Percentiles rank a stretch among this genome's conserved stretches.
Conservation (phyloP, 2,329 filamentous ascomycete genomes). For the Exophiala lecanii-corni region DNA sequence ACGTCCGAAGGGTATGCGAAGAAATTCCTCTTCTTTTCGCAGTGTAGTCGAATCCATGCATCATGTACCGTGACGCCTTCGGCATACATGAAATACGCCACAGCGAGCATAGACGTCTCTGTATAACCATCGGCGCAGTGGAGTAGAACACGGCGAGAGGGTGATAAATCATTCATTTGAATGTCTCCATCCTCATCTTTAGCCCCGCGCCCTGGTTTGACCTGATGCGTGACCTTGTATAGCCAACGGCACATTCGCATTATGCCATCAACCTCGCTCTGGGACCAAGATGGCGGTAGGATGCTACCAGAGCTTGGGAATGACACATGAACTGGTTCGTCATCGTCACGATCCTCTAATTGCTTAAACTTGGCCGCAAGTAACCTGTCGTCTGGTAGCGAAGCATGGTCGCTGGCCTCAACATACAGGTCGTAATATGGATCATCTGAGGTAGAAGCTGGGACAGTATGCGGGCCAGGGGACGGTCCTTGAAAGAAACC, state of each 20-base stretch:
- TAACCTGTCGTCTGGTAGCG: constrained; percentile 64
- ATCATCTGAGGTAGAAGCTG: constrained; percentile 32
- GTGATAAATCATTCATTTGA: constrained; percentile 42
- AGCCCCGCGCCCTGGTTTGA: constrained; percentile 28
- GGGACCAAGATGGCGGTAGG: constrained; percentile 75
- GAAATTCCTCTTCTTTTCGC: constrained; percentile 78
- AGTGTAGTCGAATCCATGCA: constrained; percentile 83
- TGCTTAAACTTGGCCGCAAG: constrained; percentile 61
- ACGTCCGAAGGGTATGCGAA: constrained; percentile 94
- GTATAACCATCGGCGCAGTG: constrained; percentile 97
- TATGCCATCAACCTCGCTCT: constrained; percentile 76
- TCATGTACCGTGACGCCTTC: constrained; percentile 74
- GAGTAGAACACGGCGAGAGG: constrained; percentile 69
- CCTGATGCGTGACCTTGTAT: constrained; percentile 70
- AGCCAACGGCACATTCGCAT: constrained; percentile 88
- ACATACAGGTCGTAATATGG: constrained; percentile 74
- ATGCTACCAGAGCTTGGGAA: constrained; percentile 96
- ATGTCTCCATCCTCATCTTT: constrained; percentile 54
- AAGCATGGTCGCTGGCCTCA: constrained; percentile 81
- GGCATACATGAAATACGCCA: constrained; percentile 92
- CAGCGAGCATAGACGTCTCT: constrained; percentile 79
- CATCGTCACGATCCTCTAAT: constrained; percentile 34
- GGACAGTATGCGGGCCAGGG: constrained; percentile 59
- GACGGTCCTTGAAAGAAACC: constrained; percentile 92
- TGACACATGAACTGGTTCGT: constrained; percentile 58